These are phyloP conservation scores for Lenwebbia sp. DNA, from an alignment of 345 rosid genomes.

Conservation along the genomic window DNA sequence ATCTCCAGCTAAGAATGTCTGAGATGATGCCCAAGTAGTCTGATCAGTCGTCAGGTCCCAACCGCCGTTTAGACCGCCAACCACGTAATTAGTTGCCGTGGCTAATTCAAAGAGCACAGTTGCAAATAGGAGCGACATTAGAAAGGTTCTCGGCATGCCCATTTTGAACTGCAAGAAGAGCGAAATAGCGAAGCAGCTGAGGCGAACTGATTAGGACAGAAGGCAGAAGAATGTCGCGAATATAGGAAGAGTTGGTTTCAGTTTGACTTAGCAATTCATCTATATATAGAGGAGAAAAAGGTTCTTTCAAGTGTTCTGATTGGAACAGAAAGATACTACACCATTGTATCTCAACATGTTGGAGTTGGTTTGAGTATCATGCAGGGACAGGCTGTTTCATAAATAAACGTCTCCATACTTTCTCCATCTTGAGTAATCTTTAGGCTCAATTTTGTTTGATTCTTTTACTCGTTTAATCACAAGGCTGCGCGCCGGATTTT, in stretches of 20 bases:
- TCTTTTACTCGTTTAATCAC: neutral
- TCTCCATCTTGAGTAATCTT: neutral
- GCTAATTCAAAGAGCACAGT: neutral
- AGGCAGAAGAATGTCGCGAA: neutral
- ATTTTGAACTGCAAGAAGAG: neutral
- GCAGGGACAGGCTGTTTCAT: neutral
- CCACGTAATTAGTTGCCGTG: slow-evolving; percentile 2
- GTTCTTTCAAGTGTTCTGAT: neutral
- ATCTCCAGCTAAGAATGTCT: slow-evolving; percentile 5
- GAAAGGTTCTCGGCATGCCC: neutral
- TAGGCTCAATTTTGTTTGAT: neutral
- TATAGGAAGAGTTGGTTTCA: neutral
- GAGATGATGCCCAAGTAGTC: slow-evolving; percentile 5
- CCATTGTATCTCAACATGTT: neutral
- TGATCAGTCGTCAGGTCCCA: slow-evolving; percentile 5
- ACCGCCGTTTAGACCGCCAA: slow-evolving; percentile 9
- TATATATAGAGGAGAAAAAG: neutral
- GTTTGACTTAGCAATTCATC: neutral
- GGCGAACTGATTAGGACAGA: neutral
- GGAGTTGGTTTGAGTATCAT: slow-evolving; percentile 5
- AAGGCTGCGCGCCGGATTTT: neutral
- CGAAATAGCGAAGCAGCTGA: neutral
- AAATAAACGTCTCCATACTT: neutral
- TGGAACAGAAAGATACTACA: neutral
- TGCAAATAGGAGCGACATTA: neutral